These are phyloP conservation scores for Amaranthus palmeri DNA, from an alignment of 148 eudicot genomes.

Conservation along the genomic window DNA sequence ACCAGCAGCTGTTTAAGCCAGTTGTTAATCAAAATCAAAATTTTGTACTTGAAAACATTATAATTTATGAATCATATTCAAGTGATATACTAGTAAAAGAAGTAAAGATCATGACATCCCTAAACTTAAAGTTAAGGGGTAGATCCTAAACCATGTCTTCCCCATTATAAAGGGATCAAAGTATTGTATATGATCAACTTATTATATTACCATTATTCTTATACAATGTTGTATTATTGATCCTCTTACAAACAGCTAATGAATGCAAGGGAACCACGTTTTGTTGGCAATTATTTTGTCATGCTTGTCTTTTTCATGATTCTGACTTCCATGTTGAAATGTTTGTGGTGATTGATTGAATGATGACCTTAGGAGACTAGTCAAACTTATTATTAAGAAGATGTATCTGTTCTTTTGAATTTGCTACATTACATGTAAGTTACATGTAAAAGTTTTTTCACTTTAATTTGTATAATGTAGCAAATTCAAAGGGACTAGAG, in stretches of 20 bases:
- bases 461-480: too few species aligned
- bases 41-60: constrained; percentile 13
- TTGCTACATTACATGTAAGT: too few species aligned
- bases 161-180: constrained; percentile 11
- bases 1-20: too few species aligned
- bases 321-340: background rate
- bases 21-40: background rate
- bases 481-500: too few species aligned
- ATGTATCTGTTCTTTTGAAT: too few species aligned
- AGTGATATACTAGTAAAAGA: constrained; percentile 8
- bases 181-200: constrained; percentile 14
- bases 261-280: constrained; percentile 23
- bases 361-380: too few species aligned
- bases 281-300: constrained; percentile 17
- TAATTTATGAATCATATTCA: constrained; percentile 17
- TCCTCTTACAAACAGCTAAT: constrained; percentile 17
- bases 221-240: background rate
- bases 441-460: too few species aligned
- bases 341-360: background rate
- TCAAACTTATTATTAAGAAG: too few species aligned
- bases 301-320: constrained; percentile 3
- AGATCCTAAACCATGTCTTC: background rate
- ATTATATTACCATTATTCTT: background rate
- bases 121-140: background rate
- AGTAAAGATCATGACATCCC: constrained; percentile 16